Conservation (phyloP, 257 asterid species). For the Rhazya stricta region DNA sequence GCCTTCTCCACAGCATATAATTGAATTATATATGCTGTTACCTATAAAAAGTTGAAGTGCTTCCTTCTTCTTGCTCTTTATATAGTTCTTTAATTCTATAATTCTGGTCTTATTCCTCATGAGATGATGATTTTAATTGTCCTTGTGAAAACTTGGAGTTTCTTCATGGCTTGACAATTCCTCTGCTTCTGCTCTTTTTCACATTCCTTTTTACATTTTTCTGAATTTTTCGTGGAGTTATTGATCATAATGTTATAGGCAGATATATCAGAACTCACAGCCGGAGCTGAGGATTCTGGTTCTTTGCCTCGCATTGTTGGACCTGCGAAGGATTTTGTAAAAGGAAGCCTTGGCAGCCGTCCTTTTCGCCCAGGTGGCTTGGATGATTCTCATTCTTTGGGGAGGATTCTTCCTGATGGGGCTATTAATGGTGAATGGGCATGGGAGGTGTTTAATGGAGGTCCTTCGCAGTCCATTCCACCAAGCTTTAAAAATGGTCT, state of each 20-base stretch:
- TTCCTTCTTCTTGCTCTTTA: neutral
- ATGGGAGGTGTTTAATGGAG: slow-evolving; percentile 69
- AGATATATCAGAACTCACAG: slow-evolving; percentile 64
- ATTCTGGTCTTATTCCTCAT: neutral
- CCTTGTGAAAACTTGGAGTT: neutral
- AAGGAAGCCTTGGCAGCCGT: slow-evolving; percentile 83
- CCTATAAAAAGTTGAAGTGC: neutral
- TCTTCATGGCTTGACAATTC: neutral
- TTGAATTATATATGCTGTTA: neutral
- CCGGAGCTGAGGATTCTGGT: slow-evolving; percentile 66
- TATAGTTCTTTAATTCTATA: neutral
- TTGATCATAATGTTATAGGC: slow-evolving; percentile 45
- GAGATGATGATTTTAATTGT: neutral
- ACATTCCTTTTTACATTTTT: neutral
- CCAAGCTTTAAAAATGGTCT: slow-evolving; percentile 80
- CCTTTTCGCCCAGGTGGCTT: slow-evolving; percentile 97
- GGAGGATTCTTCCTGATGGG: slow-evolving; percentile 67
- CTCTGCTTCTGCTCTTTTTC: neutral
- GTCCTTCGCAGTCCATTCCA: slow-evolving; percentile 58
- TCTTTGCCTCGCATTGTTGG: slow-evolving; percentile 87
- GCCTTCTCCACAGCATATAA: neutral
- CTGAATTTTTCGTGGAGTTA: slow-evolving; percentile 16
- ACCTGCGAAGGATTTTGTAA: slow-evolving; percentile 83
- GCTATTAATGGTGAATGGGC: slow-evolving; percentile 89
- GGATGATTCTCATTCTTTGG: slow-evolving; percentile 55